Base-by-base conservation (phyloP, 176 grass and related monocot genomes). In the Carex cristatella region DNA sequence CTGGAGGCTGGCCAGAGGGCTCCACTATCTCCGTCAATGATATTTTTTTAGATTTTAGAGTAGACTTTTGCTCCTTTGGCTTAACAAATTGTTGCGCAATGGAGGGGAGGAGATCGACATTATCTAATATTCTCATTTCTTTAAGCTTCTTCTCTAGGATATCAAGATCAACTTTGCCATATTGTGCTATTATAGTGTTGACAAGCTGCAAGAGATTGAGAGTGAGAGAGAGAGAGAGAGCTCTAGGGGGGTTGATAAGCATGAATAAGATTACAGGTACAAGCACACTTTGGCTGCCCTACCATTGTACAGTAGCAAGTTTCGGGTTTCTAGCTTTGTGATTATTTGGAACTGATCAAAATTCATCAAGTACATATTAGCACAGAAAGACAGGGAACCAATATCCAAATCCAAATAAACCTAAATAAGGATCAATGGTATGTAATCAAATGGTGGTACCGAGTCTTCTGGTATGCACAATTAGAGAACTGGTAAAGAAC, bases 71-170 rank as follows among this genome's bases (percentile, higher is more conserved):
- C 8, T 89, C 84, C 89, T 92, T 91, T 57, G 91, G 88, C 89
- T 89, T 95, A 79, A 95, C 48, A 87, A 99, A 95, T 65, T 95
- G 85, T 87, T 85, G 82, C 42, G 90, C 85, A 55, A 99, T 84
- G 86, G 88, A 94, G 81, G 57, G 80, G 69, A 90, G 96, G 78
- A 91, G 88, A 83, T 99, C 93, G 74, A 95, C 87, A 81, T 99
- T 99, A 53, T 99, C 93, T 81, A 99, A 94, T 84, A 99, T 99
- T 81, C 91, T 95, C 93, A 94, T 99, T 84, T 95, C 93, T 86
- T 86, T 92, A 33, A 99, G 33, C 84, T 94, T 94, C 67, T 90
- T 89, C 77, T 99, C 94, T 71, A 99, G 86, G 33, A 99, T 66
- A 69, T 57, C 83, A 87, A 92, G 88, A 90, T 99, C 91, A 60